Base-by-base conservation (phyloP, 1,284 basidiomycete species). In the Ustilago curta region DNA sequence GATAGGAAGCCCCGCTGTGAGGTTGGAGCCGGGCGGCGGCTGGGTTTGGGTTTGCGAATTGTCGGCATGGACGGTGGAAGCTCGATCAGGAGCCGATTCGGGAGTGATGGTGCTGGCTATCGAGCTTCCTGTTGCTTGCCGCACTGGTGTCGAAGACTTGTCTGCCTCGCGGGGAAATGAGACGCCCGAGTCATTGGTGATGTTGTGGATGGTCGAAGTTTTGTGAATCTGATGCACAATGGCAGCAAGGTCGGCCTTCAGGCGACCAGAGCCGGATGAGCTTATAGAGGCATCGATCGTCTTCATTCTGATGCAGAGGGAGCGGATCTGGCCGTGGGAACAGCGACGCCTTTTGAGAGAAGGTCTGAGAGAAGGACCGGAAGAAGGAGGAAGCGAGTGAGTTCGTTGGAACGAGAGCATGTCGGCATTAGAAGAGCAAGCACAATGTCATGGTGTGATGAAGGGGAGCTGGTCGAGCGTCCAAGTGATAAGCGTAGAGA, bases 31-130 rank as follows among this genome's bases (percentile, higher is more conserved):
- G 18, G 61, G 39, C 23, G 54, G 44, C 14, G 4, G 35, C 35
- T 37, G 35, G 14, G 32, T 14, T 12, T 37, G 35, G 14, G 32
- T 14, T 12, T 19, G 42, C n/a, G 35, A 44, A n/a, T 71, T 59
- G 25, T 48, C 47, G 6, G 50, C 64, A 37, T 37, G 35, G 31
- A 64, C 60, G 8, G 61, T 78, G 31, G 56, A 59, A 6, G 69
- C 56, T 18, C 70, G 59, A 39, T 52, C 58, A 4, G 60, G 60
- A 27, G 60, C 57, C 11, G 58, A 60, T 27, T 70, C 69, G 9
- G 72, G 66, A n/a, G 69, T 69, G 69, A 72, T 74, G 42, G 76
- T 70, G 58, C 68, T 76, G 43, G 73, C 65, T 54, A 63, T 56
- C 4, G 73, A 72, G 61, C 75, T 63, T 9, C 64, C 71, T 7